A percentile compares a stretch with the other conserved stretches of the same genome.
These are phyloP conservation scores for Carpinus viminea DNA, from an alignment of 306 rosid genomes.

Conservation along the genomic window DNA sequence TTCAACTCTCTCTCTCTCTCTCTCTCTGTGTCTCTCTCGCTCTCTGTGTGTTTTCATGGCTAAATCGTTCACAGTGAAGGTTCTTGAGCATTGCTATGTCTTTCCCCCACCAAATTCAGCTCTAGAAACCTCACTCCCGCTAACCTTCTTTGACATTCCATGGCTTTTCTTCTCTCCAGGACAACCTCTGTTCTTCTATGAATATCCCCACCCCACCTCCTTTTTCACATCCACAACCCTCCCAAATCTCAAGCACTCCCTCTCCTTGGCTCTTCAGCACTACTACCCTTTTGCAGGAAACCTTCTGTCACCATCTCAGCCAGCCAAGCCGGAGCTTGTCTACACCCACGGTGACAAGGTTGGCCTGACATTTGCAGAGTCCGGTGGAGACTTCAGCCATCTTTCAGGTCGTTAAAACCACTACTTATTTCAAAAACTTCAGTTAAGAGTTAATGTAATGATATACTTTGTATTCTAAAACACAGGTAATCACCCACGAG, in stretches of 20 bases:
- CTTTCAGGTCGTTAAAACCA: conserved; percentile 10
- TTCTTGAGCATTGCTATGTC: conserved; percentile 35
- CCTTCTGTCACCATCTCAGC: conserved; percentile 14
- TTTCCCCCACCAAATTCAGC: conserved; percentile 27
- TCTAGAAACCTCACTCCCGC: conserved; percentile 35
- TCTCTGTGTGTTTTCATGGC: background rate
- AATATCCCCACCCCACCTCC: conserved; percentile 25
- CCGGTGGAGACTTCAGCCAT: conserved; percentile 30
- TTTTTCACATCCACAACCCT: conserved; percentile 36
- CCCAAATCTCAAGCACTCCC: conserved; percentile 51
- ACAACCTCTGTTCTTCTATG: conserved; percentile 53
- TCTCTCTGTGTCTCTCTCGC: background rate
- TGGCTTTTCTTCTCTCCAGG: conserved; percentile 59
- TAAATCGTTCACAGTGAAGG: background rate
- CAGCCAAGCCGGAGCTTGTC: conserved; percentile 37
- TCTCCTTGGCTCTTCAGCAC: conserved; percentile 45
- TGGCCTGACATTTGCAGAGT: conserved; percentile 26
- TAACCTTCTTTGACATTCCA: conserved; percentile 55
- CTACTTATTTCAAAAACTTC: no score
- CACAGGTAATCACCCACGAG: conserved; percentile 19
- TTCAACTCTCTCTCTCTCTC: background rate
- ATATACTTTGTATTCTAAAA: no score
- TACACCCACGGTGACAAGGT: conserved; percentile 25
- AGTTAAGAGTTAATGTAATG: no score
- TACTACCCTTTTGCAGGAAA: conserved; percentile 50